Percentiles rank a stretch among this genome's conserved stretches.
Evolutionary conservation across 139 green algal species (phyloP).

Genomic region (Ettlia oleoabundans): DNA sequence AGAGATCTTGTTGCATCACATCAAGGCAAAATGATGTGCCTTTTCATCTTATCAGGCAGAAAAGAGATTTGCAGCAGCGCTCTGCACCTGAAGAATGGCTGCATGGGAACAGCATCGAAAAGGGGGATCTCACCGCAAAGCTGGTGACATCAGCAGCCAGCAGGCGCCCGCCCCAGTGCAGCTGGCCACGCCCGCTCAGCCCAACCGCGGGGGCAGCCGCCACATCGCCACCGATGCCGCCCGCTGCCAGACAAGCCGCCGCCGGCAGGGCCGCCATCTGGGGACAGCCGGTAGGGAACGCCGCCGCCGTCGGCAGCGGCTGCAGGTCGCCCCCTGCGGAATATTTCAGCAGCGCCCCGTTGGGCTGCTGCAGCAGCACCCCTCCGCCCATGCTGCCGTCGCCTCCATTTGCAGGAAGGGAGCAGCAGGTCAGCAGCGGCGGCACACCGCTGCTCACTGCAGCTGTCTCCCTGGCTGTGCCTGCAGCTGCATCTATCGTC

Average conservation of each 20-base stretch:
- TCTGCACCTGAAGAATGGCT: no score
- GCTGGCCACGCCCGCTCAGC: slow-evolving; percentile 55
- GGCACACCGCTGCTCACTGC: neutral
- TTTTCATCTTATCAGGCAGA: no score
- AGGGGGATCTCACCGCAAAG: slow-evolving; percentile 60
- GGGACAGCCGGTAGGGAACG: slow-evolving; percentile 26
- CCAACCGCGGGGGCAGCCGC: slow-evolving; percentile 68
- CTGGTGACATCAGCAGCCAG: slow-evolving; percentile 69
- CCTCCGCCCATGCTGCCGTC: no score
- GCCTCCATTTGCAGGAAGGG: neutral
- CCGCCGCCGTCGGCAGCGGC: neutral
- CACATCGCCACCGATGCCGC: no score
- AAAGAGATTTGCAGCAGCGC: no score
- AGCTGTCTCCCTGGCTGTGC: slow-evolving; percentile 2
- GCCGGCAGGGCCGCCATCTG: slow-evolving; percentile 24
- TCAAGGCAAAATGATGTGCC: neutral
- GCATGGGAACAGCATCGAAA: no score
- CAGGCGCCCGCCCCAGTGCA: slow-evolving; percentile 62
- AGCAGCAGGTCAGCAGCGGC: slow-evolving; percentile 6
- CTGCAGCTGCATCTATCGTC: neutral
- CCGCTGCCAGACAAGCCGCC: neutral
- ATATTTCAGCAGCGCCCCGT: slow-evolving; percentile 23
- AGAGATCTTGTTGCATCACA: neutral
- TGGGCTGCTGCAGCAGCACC: slow-evolving; percentile 32
- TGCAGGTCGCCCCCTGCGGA: neutral